Conservation (phyloP, 2,329 filamentous ascomycete species). For the Aureobasidium sp. region DNA sequence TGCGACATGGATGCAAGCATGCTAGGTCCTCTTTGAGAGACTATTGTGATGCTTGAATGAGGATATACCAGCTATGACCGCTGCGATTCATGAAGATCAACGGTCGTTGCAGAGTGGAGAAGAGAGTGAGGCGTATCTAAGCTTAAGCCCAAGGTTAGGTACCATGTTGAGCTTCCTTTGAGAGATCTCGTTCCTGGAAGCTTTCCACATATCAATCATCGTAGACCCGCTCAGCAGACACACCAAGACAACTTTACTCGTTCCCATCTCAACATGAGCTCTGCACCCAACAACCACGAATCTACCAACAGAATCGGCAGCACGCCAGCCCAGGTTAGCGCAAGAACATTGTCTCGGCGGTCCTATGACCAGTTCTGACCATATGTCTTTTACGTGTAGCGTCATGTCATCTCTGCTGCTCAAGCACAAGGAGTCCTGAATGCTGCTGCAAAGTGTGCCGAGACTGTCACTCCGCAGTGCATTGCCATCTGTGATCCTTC, state of each 20-base stretch:
- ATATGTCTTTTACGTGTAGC: slow-evolving; percentile 7
- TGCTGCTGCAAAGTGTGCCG: slow-evolving; percentile 18
- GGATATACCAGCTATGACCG: neutral
- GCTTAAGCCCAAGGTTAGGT: neutral
- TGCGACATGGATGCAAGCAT: neutral
- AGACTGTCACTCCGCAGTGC: slow-evolving; percentile 21
- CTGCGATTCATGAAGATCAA: neutral
- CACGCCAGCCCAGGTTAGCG: slow-evolving; percentile 8
- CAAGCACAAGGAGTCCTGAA: slow-evolving; percentile 24
- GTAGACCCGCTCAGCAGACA: neutral
- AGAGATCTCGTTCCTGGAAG: neutral
- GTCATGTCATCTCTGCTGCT: slow-evolving; percentile 24
- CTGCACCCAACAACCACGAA: neutral
- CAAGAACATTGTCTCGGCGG: neutral
- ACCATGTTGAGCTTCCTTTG: neutral
- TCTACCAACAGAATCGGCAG: slow-evolving; percentile 13
- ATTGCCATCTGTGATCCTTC: slow-evolving; percentile 26
- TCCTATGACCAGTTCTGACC: neutral
- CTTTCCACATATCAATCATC: neutral
- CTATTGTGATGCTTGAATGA: neutral
- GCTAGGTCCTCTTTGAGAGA: neutral
- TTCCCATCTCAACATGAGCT: neutral
- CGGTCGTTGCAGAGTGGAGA: slow-evolving; percentile 7
- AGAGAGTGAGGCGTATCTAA: neutral
- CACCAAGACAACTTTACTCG: neutral